Conservation (phyloP, 2,329 filamentous ascomycete genomes). For the Scedosporium minutisporum region DNA sequence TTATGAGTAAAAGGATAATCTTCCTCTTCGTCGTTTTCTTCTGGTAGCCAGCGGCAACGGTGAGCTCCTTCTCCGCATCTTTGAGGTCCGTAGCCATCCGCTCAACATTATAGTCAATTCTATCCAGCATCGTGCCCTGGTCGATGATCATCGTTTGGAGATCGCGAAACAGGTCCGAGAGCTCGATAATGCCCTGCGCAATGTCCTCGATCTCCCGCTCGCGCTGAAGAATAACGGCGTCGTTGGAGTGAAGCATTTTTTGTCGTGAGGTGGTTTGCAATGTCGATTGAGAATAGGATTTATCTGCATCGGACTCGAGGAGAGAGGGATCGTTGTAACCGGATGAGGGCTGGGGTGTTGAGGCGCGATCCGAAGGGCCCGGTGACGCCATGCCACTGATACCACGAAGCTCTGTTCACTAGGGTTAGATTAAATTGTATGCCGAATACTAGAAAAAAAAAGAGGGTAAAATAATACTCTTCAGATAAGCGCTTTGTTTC, state of each 20-base stretch:
- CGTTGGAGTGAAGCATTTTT: constrained; percentile 62
- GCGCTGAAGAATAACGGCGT: constrained; percentile 77
- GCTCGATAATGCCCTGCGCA: constrained; percentile 92
- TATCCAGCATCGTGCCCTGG: constrained; percentile 81
- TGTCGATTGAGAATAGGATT: constrained; percentile 81
- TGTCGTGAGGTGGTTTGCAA: constrained; percentile 68
- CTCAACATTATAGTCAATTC: constrained; percentile 97
- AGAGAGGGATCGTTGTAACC: constrained; percentile 76
- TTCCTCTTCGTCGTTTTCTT: constrained; percentile 81
- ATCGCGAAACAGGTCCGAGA: constrained; percentile 94
- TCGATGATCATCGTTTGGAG: constrained; percentile 92
- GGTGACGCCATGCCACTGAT: constrained; percentile 51
- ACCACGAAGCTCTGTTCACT: constrained; percentile 58
- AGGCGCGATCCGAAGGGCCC: constrained; percentile 40
- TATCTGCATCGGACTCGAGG: constrained; percentile 87
- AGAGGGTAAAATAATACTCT: constrained; percentile 49
- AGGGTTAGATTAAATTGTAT: neutral
- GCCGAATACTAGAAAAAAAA: neutral
- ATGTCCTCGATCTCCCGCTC: constrained; percentile 97
- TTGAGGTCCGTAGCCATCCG: constrained; percentile 91
- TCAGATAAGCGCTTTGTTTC: constrained; percentile 93
- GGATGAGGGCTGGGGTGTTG: constrained; percentile 36
- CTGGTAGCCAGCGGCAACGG: constrained; percentile 82
- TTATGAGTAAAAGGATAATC: constrained; percentile 76
- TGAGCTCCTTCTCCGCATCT: constrained; percentile 83